phyloP scores from a whole-genome alignment of 768 basidiomycete species.

The Agrocybe chaxingu region DNA sequence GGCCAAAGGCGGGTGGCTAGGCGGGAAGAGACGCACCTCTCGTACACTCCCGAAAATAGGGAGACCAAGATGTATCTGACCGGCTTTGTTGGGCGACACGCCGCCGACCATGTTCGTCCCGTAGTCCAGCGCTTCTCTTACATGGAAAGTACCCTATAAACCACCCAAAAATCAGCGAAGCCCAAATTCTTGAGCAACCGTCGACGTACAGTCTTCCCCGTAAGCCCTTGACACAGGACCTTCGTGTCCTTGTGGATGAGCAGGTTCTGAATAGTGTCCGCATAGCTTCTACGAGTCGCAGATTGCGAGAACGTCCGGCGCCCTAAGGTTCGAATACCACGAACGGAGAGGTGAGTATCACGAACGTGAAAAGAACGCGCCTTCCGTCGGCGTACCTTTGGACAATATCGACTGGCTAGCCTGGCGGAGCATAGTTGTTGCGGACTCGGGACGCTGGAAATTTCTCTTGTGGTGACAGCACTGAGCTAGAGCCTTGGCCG shows the following conservation, averaged over 20 bases:
- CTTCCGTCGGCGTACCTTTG: conserved; percentile 37
- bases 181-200: background rate
- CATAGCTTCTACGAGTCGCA: conserved; percentile 72
- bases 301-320: conserved; percentile 83
- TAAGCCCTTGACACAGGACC: conserved; percentile 89
- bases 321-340: conserved; percentile 38
- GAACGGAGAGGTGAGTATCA: background rate
- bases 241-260: conserved; percentile 92
- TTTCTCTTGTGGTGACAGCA: conserved; percentile 11
- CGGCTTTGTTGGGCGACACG: conserved; percentile 95
- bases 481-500: background rate
- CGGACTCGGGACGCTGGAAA: conserved; percentile 1
- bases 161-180: no score
- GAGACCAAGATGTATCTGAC: conserved; percentile 90
- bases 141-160: conserved; percentile 91
- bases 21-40: conserved; percentile 54
- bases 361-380: background rate
- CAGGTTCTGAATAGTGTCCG: conserved; percentile 87
- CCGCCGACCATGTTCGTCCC: conserved; percentile 99
- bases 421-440: conserved; percentile 53
- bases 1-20: no score
- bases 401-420: conserved; percentile 54
- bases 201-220: conserved; percentile 84
- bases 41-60: conserved; percentile 91
- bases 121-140: conserved; percentile 87